phyloP scores from a whole-genome alignment of 768 basidiomycete species.

The Phaffia australis region DNA sequence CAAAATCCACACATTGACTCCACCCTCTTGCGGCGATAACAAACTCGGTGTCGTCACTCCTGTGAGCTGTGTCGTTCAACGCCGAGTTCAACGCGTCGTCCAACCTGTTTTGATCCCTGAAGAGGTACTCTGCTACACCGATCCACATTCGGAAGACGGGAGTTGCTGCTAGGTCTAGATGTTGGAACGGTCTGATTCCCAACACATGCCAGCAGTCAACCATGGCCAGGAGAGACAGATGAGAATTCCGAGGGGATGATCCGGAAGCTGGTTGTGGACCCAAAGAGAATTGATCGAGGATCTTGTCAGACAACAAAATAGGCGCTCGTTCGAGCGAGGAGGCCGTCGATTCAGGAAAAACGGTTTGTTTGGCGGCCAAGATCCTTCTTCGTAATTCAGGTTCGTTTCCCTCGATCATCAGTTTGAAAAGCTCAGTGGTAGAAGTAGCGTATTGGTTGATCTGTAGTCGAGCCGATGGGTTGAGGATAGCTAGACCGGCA shows the following conservation, averaged over 20 bases:
- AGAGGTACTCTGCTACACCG: conserved; percentile 91
- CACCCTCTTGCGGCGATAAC: conserved; percentile 85
- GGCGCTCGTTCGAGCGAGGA: conserved; percentile 42
- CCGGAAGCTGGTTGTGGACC: conserved; percentile 43
- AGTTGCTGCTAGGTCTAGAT: conserved; percentile 85
- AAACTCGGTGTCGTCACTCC: conserved; percentile 87
- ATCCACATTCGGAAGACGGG: conserved; percentile 95
- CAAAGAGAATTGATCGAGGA: conserved; percentile 82
- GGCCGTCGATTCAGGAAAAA: conserved; percentile 48
- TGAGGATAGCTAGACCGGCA: conserved; percentile 93
- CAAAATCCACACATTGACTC: conserved; percentile 90
- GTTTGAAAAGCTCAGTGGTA: conserved; percentile 81
- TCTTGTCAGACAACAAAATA: conserved; percentile 69
- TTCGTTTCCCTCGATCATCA: conserved; percentile 63
- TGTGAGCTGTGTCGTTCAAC: conserved; percentile 62
- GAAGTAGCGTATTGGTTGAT: conserved; percentile 84
- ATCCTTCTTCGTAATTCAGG: conserved; percentile 57
- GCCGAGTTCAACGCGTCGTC: conserved; percentile 63
- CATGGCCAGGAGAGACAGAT: conserved; percentile 90
- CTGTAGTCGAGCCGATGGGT: conserved; percentile 75
- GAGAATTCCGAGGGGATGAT: conserved; percentile 59
- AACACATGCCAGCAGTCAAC: conserved; percentile 94
- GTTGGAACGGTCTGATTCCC: conserved; percentile 73
- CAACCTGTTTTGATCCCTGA: conserved; percentile 55
- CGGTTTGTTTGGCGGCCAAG: conserved; percentile 58